These are phyloP conservation scores for Pestalotiopsis fici DNA, from an alignment of 2,329 filamentous ascomycete species.

Conservation along the genomic window DNA sequence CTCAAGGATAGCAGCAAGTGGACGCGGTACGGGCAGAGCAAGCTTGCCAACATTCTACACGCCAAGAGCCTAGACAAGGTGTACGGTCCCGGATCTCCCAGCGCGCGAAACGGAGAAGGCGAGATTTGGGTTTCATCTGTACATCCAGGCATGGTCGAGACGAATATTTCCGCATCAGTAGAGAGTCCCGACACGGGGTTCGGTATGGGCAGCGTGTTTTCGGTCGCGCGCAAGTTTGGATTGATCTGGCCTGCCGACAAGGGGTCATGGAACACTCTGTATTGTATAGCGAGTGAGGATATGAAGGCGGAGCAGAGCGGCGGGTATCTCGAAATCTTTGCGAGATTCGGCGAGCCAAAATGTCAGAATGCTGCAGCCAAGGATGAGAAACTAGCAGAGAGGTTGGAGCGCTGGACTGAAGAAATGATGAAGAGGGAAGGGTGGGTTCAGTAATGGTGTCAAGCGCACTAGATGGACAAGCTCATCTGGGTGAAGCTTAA, in stretches of 20 bases:
- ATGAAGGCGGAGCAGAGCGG: constrained; percentile 39
- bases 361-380: constrained; percentile 34
- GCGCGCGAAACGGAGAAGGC: constrained; percentile 26
- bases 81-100: constrained; percentile 32
- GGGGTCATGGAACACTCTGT: constrained; percentile 36
- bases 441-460: constrained; percentile 23
- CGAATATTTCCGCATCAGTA: constrained; percentile 20
- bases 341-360: constrained; percentile 27
- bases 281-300: constrained; percentile 34
- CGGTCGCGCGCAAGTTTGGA: constrained; percentile 19
- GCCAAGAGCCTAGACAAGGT: constrained; percentile 32
- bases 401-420: constrained; percentile 33
- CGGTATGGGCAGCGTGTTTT: constrained; percentile 9
- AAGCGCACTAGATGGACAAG: background rate
- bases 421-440: constrained; percentile 31
- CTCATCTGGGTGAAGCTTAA: background rate
- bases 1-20: constrained; percentile 18
- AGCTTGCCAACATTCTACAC: constrained; percentile 46
- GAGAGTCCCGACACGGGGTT: constrained; percentile 10
- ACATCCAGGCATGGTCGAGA: constrained; percentile 41
- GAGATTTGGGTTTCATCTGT: constrained; percentile 39
- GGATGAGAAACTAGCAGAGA: constrained; percentile 32
- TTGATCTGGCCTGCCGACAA: constrained; percentile 27
- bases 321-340: constrained; percentile 30
- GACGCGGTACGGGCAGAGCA: constrained; percentile 44